A percentile compares a stretch with the other conserved stretches of the same genome.
phyloP scores from a whole-genome alignment of 345 rosid genomes.

The Nasturtium officinale region DNA sequence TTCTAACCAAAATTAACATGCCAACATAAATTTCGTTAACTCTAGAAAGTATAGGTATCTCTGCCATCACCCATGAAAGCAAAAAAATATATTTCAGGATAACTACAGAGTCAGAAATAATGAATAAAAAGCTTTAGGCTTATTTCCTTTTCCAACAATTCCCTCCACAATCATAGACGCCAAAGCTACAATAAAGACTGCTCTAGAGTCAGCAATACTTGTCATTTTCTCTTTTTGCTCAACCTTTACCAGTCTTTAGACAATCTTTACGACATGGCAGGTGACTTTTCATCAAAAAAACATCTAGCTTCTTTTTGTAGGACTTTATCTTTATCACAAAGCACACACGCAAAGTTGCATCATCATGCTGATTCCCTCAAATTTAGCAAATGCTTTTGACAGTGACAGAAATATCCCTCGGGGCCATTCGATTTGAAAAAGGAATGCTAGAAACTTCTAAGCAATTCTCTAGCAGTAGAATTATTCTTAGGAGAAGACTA shows the following conservation, averaged over 20 bases:
- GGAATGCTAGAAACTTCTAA: slow-evolving; percentile 24
- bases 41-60: slow-evolving; percentile 20
- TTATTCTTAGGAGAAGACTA: neutral
- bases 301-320: slow-evolving; percentile 28
- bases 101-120: slow-evolving; percentile 29
- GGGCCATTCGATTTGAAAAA: slow-evolving; percentile 9
- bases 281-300: slow-evolving; percentile 39
- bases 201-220: slow-evolving; percentile 41
- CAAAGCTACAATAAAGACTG: slow-evolving; percentile 39
- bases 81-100: slow-evolving; percentile 34
- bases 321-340: slow-evolving; percentile 44
- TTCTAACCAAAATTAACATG: slow-evolving; percentile 19
- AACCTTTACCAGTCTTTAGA: slow-evolving; percentile 26
- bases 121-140: slow-evolving; percentile 29
- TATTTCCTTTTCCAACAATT: slow-evolving; percentile 43
- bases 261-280: slow-evolving; percentile 44
- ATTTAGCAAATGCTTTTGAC: slow-evolving; percentile 35
- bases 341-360: slow-evolving; percentile 34
- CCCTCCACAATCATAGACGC: slow-evolving; percentile 43
- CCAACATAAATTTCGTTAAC: slow-evolving; percentile 17
- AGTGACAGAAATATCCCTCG: slow-evolving; percentile 23
- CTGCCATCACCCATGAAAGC: slow-evolving; percentile 29
- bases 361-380: slow-evolving; percentile 31
- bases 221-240: slow-evolving; percentile 38
- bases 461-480: slow-evolving; percentile 15